These are phyloP conservation scores for Ophiostoma populinum DNA, from an alignment of 2,329 filamentous ascomycete genomes.

Conservation along the genomic window DNA sequence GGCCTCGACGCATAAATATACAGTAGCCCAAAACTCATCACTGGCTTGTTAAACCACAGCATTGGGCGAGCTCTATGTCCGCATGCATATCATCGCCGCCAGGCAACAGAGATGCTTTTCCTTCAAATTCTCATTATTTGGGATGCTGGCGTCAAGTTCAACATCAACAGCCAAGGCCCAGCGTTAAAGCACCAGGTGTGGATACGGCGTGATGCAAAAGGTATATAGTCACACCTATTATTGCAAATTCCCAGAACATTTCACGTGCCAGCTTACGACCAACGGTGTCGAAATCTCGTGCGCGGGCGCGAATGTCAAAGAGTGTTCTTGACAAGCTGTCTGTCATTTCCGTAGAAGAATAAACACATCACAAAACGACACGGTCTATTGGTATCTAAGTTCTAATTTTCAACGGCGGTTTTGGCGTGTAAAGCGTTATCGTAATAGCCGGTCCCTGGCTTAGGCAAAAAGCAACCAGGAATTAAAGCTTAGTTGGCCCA, in stretches of 20 bases:
- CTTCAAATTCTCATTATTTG: background rate
- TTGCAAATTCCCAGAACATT: background rate
- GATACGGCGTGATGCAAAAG: slow-evolving; percentile 1
- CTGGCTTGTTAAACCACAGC: background rate
- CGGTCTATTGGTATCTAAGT: background rate
- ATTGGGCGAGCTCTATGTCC: background rate
- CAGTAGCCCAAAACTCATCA: background rate
- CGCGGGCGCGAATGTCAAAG: background rate
- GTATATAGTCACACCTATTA: background rate
- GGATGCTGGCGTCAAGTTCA: background rate
- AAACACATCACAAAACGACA: too few species aligned
- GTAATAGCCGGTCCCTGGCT: too few species aligned
- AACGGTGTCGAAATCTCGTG: background rate
- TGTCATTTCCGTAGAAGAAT: background rate
- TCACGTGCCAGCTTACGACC: background rate
- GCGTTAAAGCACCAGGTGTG: background rate
- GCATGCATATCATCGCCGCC: background rate
- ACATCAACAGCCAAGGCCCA: background rate
- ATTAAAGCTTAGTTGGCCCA: slow-evolving; percentile 18
- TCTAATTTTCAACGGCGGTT: too few species aligned
- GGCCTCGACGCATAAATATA: slow-evolving; percentile 2
- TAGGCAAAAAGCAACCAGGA: too few species aligned
- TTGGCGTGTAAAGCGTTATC: too few species aligned
- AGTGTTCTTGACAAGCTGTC: background rate
- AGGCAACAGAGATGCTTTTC: background rate